Base-by-base conservation (phyloP, 805 yeast species). In the Metschnikowia rubicola region DNA sequence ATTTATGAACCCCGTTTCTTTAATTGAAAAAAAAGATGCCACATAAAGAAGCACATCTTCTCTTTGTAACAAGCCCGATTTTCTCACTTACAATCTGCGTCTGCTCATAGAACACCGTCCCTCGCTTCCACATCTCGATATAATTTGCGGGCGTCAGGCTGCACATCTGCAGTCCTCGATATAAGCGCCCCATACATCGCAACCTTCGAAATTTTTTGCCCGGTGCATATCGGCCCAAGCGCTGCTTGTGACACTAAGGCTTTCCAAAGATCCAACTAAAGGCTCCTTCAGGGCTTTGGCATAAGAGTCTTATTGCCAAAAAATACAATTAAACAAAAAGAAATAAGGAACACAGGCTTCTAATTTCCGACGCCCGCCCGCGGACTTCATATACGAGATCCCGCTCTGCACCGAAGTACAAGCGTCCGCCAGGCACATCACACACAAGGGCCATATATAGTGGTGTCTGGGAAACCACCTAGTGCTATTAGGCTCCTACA, bases 341-440 rank as follows among this genome's bases (percentile, higher is more conserved):
- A 12, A 10, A 30, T 5, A 12, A 12, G n/a, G 33, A 8, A 8
- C 33, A 10, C n/a, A 4, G 33, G 33, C 33, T 8, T 1, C 6
- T 30, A 11, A 10, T 30, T n/a, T 30, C n/a, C 11, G 33, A 30
- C 26, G 26, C 26, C 26, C 26, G 26, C 26, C 26, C 26, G 7
- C 26, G 7, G 26, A 21, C n/a, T 11, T n/a, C 11, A 11, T 17
- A 35, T 10, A 43, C 41, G 40, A 32, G 41, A 28, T 15, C 21
- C 30, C 44, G 44, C 13, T 44, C 48, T 44, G 48, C 44, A 44
- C 33, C 48, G 48, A 39, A 43, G 32, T 36, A 35, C 48, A 44
- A 39, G 33, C 34, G 40, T 39, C 44, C 48, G 48, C 36, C 29
- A 30, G 33, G n/a, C 11, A 10, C 33, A 30, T n/a, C 33, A 30